Conservation (phyloP, 345 rosid genomes). For the Eucalyptus curtisii region DNA sequence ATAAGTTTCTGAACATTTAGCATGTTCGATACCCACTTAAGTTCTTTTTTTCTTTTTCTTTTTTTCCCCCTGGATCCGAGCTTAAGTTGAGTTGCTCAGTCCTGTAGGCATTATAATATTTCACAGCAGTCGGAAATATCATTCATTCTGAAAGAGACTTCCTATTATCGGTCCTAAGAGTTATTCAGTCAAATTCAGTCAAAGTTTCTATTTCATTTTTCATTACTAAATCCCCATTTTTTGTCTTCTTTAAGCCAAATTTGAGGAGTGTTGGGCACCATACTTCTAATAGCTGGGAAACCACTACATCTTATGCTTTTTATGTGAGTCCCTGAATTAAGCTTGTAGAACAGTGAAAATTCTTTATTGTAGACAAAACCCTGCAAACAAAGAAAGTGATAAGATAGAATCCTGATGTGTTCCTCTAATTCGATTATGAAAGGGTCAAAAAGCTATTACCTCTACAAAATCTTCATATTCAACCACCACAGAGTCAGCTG, state of each 20-base stretch:
- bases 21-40: background rate
- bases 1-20: background rate
- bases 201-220: background rate
- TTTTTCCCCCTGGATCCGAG: background rate
- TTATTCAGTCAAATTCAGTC: background rate
- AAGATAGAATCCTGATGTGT: background rate
- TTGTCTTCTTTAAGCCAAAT: background rate
- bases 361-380: background rate
- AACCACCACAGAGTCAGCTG: conserved; percentile 58
- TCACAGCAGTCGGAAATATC: background rate
- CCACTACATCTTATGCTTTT: background rate
- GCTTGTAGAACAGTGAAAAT: background rate
- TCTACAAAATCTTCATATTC: conserved; percentile 60
- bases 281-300: background rate
- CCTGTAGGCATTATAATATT: background rate
- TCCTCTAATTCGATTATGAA: background rate
- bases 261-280: background rate
- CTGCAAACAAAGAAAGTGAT: background rate
- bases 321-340: background rate
- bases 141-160: background rate
- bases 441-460: conserved; percentile 21
- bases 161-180: background rate
- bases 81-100: background rate
- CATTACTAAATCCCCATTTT: background rate
- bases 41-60: background rate